Base-by-base conservation (phyloP, 306 rosid genomes). In the Geum urbanum region DNA sequence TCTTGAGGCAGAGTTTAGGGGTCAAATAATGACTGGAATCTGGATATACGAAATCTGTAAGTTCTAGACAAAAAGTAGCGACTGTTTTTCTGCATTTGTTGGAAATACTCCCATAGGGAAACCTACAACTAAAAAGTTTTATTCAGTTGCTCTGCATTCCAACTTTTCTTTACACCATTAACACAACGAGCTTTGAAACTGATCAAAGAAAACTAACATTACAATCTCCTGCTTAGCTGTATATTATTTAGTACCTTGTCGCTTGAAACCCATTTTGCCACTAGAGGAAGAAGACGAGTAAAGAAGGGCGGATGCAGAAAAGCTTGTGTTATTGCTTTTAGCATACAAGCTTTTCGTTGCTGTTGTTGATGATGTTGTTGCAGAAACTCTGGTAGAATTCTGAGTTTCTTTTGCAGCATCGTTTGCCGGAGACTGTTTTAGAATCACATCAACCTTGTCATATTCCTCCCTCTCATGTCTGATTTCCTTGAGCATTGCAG, bases 401-500 rank as follows among this genome's bases (percentile, higher is more conserved):
- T 78, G 72, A 46, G 77, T 79, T 40, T 68, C 81, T 13, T 52
- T 63, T 27, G 40, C 59, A 22, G 32, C 51, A 32, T 68, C 66
- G 44, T 77, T 79, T 10, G 84, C 82, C 4, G 96, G 91, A 16
- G 95, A 87, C 12, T 85, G 86, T 75, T 94, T 90, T 56, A 90
- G 82, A 63, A 94, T 95, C 71, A 78, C 80, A 76, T 90, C 98
- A 66, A 94, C 87, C 78, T 94, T 90, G 27, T 95, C 98, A 74
- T 82, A 88, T 46, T 90, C 98, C 59, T 90, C 97, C 45, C 94
- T 84, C 62, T 92, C 98, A 65, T 90, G 88, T 53, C 76, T 88
- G 62, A 90, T 87, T 59, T 88, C 98, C 70, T 88, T 88, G 32
- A 92, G 88, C 98, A 92, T 92, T 45, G 97, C 96, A 0, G 89